Conservation (phyloP, 2,329 filamentous ascomycete genomes). For the Bertia moriformis region DNA sequence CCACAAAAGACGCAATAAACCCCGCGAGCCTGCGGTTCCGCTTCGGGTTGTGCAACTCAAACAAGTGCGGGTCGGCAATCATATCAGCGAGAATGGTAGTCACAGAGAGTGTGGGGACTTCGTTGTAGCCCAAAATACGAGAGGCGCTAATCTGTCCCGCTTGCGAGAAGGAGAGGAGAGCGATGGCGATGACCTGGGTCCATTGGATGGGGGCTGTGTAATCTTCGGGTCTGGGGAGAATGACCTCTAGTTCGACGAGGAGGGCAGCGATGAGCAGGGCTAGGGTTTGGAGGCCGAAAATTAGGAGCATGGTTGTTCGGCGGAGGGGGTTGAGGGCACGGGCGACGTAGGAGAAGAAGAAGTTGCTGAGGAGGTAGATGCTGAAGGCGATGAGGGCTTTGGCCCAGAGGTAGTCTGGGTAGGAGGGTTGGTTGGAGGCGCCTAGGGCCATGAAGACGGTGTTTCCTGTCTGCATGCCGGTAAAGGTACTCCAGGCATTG, state of each 20-base stretch:
- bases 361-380: conserved; percentile 18
- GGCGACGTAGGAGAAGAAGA: conserved; percentile 20
- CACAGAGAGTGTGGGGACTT: conserved; percentile 39
- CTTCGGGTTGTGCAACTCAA: conserved; percentile 27
- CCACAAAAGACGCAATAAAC: conserved; percentile 29
- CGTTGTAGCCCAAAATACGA: conserved; percentile 32
- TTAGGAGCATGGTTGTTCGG: conserved; percentile 19
- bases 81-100: conserved; percentile 38
- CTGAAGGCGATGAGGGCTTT: conserved; percentile 22
- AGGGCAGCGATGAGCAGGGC: conserved; percentile 16
- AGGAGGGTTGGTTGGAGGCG: conserved; percentile 19
- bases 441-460: conserved; percentile 25
- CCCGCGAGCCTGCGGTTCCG: conserved; percentile 34
- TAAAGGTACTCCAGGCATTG: too few relatives aligned
- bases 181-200: conserved; percentile 10
- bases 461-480: too few relatives aligned
- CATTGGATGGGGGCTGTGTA: not conserved
- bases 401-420: conserved; percentile 21
- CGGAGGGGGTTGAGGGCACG: conserved; percentile 12
- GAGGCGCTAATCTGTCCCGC: conserved; percentile 39
- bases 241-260: conserved; percentile 15
- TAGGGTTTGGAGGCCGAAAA: conserved; percentile 19
- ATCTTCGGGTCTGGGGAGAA: conserved; percentile 9
- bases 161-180: conserved; percentile 35
- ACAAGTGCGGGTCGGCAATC: conserved; percentile 33